Conservation (phyloP, 169 alveolate genomes). For the Eimeria zaria region DNA sequence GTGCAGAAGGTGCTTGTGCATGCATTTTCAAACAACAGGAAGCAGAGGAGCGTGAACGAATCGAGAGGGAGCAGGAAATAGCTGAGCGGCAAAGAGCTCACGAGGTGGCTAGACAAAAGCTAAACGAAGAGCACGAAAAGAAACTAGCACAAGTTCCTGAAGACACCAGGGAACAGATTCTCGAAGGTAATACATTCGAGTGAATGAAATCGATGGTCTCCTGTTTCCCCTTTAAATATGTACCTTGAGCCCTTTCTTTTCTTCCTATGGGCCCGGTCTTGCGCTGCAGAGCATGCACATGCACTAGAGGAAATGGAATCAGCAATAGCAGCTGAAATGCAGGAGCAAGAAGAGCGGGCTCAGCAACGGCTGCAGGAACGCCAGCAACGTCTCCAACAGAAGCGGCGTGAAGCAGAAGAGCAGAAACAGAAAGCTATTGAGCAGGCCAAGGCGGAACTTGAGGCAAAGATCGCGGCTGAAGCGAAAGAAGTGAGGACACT, state of each 20-base stretch:
- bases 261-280: neutral
- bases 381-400: conserved; percentile 43
- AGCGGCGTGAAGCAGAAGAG: conserved; percentile 49
- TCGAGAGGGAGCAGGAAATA: conserved; percentile 15
- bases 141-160: conserved; percentile 40
- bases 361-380: conserved; percentile 45
- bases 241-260: neutral
- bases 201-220: neutral
- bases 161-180: conserved; percentile 6
- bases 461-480: conserved; percentile 24
- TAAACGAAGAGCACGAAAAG: conserved; percentile 27
- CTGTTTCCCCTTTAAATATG: neutral
- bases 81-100: conserved; percentile 11
- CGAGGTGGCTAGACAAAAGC: conserved; percentile 56
- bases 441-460: conserved; percentile 69
- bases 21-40: neutral
- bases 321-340: conserved; percentile 30
- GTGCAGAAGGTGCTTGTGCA: neutral
- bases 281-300: conserved; percentile 45
- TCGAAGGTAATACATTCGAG: conserved; percentile 13
- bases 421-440: conserved; percentile 36
- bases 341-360: conserved; percentile 50
- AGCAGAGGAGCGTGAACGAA: conserved; percentile 34
- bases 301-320: conserved; percentile 65
- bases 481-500: neutral